Base-by-base conservation (phyloP, 768 basidiomycete genomes). In the Mycena amicta region DNA sequence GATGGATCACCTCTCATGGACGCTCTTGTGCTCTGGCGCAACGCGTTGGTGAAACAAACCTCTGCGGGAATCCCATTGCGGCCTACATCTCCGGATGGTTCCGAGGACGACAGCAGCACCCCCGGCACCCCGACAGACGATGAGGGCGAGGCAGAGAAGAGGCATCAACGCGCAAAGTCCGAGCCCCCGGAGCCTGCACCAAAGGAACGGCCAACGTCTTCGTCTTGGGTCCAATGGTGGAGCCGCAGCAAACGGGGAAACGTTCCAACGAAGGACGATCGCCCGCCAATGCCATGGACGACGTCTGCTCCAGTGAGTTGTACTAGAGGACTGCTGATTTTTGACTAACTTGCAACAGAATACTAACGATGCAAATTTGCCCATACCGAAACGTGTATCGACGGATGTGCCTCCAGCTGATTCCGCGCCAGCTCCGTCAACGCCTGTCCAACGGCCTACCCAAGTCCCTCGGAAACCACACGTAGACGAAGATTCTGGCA, bases 141-240 rank as follows among this genome's bases (percentile, higher is more conserved):
- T n/a, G 62, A 62, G 23, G 63, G 65, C 33, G 53, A 59, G n/a
- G 50, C 64, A 62, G 66, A 59, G 62, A 56, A 57, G 31, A 58
- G 67, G 40, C 70, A 75, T 49, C 55, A 57, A 15, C 68, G 72
- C 47, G 73, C 69, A 15, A 78, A 76, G 57, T 80, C 77, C 16
- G 80, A 79, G 59, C 79, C 79, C 16, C 74, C 71, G 26, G 75
- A 72, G 46, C 64, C 66, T 15, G 58, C 62, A 3, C 57, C 58
- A 23, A 55, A 61, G 8, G 60, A 70, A 33, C 78, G 79, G 64
- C 80, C 83, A 3, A 80, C 82, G 0, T 84, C 85, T 15, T 81
- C 83, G 1, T 87, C 86, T n/a, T 93, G 91, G 92, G 83, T 83
- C 33, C 82, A 85, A 37, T 93, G 92, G 93, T 95, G 90, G 92